Base-by-base conservation (phyloP, 2,329 filamentous ascomycete species). In the Neonectria sp. region DNA sequence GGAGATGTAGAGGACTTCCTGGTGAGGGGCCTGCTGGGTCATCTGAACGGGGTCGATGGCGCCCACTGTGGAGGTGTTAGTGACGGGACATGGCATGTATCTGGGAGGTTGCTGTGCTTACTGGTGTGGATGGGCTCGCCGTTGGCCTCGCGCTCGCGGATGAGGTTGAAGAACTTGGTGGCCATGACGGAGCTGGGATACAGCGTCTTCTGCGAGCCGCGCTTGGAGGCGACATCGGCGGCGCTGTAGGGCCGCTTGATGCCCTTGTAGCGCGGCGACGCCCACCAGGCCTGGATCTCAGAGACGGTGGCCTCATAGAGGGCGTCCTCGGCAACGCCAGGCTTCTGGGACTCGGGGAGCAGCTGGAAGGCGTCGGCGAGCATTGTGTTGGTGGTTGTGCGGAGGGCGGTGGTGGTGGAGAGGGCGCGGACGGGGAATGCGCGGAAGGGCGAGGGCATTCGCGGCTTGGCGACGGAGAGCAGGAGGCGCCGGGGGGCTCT, bases 21-120 rank as follows among this genome's bases (percentile, higher is more conserved):
- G 96, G 83, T 98, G 93, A 6, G 93, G 90, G 17, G 96, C 96
- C 85, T 98, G 96, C 81, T 99, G 96, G 55, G 96, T 97, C 96
- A 99, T 98, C 84, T 99, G 96, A 12, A 98, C 91, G n/a, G 96
- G 96, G 79, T 99, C 96, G 82, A 99, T 97, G 67, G 95, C 96
- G 74, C 96, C 96, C 93, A 99, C 93, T 95, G 69, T 4, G 17
- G 13, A 29, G 45, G 0, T 60, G n/a, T 45, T 45, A 21, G 11
- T 60, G 25, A 43, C 33, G 27, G 31, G 56, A 53, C 27, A 43
- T 55, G 31, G n/a, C 11, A 35, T 43, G 67, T 12, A 6, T 4
- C 12, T 25, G n/a, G 6, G n/a, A 53, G 27, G 6, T 6, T 43
- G 13, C 21, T 5, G 7, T 31, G 71, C 90, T 78, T 84, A 95